Conservation (phyloP, 148 eudicot species). For the Heliosperma pusillum region DNA sequence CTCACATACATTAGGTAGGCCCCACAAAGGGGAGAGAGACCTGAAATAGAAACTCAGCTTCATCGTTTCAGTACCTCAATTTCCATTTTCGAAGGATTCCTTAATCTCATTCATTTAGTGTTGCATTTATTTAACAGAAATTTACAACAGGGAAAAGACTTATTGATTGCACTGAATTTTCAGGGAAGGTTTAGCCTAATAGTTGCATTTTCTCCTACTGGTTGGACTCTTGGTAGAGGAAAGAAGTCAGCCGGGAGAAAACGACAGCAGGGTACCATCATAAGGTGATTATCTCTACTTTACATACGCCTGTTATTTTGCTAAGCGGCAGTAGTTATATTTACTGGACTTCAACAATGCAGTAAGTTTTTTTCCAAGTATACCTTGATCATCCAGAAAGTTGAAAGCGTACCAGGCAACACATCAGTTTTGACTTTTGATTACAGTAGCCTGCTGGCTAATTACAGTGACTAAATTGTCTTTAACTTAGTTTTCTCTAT, state of each 20-base stretch:
- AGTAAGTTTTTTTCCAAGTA: too few relatives aligned
- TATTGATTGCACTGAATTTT: constrained; percentile 19
- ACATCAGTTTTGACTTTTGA: too few relatives aligned
- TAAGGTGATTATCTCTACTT: constrained; percentile 49
- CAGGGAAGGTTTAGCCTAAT: constrained; percentile 76
- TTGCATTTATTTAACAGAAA: background rate
- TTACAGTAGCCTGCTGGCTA: too few relatives aligned
- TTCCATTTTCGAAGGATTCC: background rate
- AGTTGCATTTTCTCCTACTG: constrained; percentile 93
- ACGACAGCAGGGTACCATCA: constrained; percentile 92
- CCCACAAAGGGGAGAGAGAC: background rate
- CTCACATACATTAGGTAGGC: background rate
- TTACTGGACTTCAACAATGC: too few relatives aligned
- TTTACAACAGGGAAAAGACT: background rate
- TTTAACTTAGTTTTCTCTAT: too few relatives aligned
- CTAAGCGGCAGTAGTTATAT: too few relatives aligned
- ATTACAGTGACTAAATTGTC: too few relatives aligned
- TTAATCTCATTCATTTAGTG: constrained; percentile 6
- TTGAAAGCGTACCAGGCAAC: too few relatives aligned
- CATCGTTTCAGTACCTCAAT: background rate
- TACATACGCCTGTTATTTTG: background rate
- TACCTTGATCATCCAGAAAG: too few relatives aligned
- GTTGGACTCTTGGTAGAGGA: constrained; percentile 91
- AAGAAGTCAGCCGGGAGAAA: constrained; percentile 80
- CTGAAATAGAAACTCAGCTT: background rate